These are phyloP conservation scores for Pharnaceum exiguum DNA, from an alignment of 148 eudicot genomes.

Conservation along the genomic window DNA sequence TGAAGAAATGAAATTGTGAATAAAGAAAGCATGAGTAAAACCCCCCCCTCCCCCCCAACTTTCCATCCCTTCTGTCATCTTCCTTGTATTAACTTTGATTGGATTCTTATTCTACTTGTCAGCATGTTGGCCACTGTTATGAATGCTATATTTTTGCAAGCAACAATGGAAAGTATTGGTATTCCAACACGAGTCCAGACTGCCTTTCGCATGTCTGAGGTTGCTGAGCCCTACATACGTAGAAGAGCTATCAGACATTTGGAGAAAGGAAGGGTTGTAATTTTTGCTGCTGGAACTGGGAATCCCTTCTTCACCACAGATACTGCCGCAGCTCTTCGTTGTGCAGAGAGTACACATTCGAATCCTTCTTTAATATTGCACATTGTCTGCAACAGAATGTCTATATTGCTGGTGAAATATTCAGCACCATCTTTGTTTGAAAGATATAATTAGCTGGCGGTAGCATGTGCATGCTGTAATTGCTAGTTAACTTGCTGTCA, in stretches of 20 bases:
- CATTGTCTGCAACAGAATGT: no score
- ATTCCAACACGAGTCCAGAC: constrained; percentile 98
- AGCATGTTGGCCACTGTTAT: constrained; percentile 99
- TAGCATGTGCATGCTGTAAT: background rate
- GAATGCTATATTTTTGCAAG: constrained; percentile 99
- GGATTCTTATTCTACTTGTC: background rate
- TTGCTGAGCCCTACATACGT: constrained; percentile 96
- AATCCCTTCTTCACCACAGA: constrained; percentile 99
- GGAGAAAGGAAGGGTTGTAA: constrained; percentile 97
- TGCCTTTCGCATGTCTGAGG: constrained; percentile 99
- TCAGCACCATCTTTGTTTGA: background rate
- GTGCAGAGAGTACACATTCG: constrained; percentile 99
- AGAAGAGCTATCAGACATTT: constrained; percentile 92
- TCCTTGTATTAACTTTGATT: constrained; percentile 5
- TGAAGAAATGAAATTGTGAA: no score
- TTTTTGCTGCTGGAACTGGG: constrained; percentile 99
- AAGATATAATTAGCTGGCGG: background rate
- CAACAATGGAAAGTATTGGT: constrained; percentile 98
- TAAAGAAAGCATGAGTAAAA: no score
- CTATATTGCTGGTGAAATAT: background rate
- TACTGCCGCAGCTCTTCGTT: constrained; percentile 99
- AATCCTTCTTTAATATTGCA: constrained; percentile 10
- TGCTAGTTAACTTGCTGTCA: no score
- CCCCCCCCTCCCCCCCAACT: no score
- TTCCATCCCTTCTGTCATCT: background rate